Evolutionary conservation across 441 rosid genomes (phyloP).

Genomic region (Biscutella laevigata): DNA sequence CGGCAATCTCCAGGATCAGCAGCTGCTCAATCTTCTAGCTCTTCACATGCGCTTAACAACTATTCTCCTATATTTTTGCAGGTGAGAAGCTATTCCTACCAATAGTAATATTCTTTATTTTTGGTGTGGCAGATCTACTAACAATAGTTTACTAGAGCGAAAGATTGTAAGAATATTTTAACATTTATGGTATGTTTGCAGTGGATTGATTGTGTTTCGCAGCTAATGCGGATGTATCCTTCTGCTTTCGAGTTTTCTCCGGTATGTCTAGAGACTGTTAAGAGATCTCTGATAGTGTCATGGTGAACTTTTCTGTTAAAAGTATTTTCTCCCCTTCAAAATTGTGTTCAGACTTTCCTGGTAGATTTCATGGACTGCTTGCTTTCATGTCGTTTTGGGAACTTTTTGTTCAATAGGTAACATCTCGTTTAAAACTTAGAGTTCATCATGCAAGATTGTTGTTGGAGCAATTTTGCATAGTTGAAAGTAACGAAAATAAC

Average conservation of each 20-base stretch:
- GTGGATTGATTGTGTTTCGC: conserved; percentile 99
- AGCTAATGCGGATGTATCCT: conserved; percentile 88
- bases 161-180: neutral
- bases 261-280: conserved; percentile 44
- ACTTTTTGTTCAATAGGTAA: conserved; percentile 92
- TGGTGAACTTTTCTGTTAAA: neutral
- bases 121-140: neutral
- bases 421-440: conserved; percentile 9
- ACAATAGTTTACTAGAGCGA: neutral
- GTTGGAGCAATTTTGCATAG: neutral
- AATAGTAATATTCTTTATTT: neutral
- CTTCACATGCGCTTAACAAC: conserved; percentile 73
- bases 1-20: conserved; percentile 63
- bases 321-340: conserved; percentile 7
- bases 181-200: conserved; percentile 40
- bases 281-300: conserved; percentile 6
- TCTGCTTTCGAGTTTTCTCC: conserved; percentile 91
- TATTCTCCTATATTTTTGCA: conserved; percentile 96
- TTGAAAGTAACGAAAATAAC: conserved; percentile 8
- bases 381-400: conserved; percentile 93
- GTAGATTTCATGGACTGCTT: conserved; percentile 82
- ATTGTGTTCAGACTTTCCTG: conserved; percentile 62
- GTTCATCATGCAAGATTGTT: neutral
- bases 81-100: conserved; percentile 34
- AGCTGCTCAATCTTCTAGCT: conserved; percentile 58